Evolutionary conservation across 371 early-diverging fungal species (phyloP), one percentile per base, ranked within the genome.

Genomic region (Apophysomyces variabilis): DNA sequence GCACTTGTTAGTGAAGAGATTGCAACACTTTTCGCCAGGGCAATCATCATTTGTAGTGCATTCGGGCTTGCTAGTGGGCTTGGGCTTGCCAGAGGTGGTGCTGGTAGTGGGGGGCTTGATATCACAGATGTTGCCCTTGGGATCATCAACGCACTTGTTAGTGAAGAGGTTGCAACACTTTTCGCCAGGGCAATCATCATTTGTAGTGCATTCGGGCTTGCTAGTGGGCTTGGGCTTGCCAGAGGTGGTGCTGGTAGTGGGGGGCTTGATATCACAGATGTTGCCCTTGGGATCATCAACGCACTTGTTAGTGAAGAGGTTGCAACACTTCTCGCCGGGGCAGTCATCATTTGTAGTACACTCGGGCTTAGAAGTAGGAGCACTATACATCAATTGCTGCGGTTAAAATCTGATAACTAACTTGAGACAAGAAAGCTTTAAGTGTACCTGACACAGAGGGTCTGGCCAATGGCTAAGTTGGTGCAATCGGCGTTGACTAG

Each of bases 111-210:
- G 26, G 18, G 66, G 66, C 43, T 47, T 38, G 44, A 66, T 59
- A 47, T 59, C 66, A 38, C 66, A 66, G 60, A 66, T 59, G 26
- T 26, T 66, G 12, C 26, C 38, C 5, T 59, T 59, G 50, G 66
- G 60, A 46, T 60, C 66, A 7, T 32, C 13, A 0, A 60, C 66
- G 8, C 66, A 59, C 36, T 36, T 36, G 54, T 39, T 46, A 7
- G 44, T 60, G 41, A 45, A 43, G 37, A 59, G 38, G 56, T 66
- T 60, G 66, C 66, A 66, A 56, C 66, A 66, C 58, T 38, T 35
- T 7, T 37, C 44, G 32, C 60, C 66, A 5, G 60, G 66, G 60
- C 66, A 66, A 37, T 66, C 66, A 54, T 66, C 66, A 46, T 59
- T 54, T 14, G 36, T 26, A 12, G 59, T 58, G 38, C 63, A 62